A percentile compares a stretch with the other conserved stretches of the same genome.
These are phyloP conservation scores for Fraxinus angustifolia DNA, from an alignment of 305 asterid species.

Conservation along the genomic window DNA sequence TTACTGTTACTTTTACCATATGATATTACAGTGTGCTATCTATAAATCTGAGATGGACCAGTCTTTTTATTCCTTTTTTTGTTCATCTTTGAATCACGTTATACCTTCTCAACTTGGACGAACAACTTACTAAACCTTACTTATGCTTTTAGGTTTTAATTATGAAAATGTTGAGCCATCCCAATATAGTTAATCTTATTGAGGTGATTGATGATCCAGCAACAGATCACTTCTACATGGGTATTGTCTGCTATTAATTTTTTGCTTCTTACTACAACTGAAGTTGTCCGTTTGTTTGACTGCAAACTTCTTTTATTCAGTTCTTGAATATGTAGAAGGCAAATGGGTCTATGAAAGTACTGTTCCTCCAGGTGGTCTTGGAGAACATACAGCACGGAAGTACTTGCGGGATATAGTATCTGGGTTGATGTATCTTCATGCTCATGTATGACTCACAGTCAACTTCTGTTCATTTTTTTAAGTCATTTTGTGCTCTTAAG, in stretches of 20 bases:
- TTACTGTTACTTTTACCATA: not conserved
- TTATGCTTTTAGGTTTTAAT: slow-evolving; percentile 63
- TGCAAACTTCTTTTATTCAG: slow-evolving; percentile 29
- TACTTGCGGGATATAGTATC: slow-evolving; percentile 70
- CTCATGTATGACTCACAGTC: slow-evolving; percentile 48
- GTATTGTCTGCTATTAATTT: slow-evolving; percentile 40
- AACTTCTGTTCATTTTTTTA: not conserved
- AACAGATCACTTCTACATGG: slow-evolving; percentile 92
- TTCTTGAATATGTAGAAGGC: slow-evolving; percentile 78
- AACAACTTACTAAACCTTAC: not conserved
- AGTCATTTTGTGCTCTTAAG: not conserved
- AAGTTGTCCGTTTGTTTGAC: slow-evolving; percentile 20
- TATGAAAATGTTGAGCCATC: slow-evolving; percentile 92
- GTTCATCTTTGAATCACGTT: slow-evolving; percentile 3
- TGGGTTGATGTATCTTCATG: slow-evolving; percentile 67
- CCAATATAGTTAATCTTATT: slow-evolving; percentile 86
- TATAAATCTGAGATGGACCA: not conserved
- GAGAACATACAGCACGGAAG: slow-evolving; percentile 56
- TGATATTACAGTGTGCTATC: not conserved
- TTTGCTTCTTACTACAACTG: not conserved
- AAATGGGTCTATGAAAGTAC: slow-evolving; percentile 75
- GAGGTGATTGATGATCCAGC: slow-evolving; percentile 97
- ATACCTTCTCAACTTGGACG: slow-evolving; percentile 11
- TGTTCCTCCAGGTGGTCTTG: slow-evolving; percentile 63
- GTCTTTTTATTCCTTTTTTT: slow-evolving; percentile 6